Evolutionary conservation across 169 alveolate genomes (phyloP).

Genomic region (Babesia microti): DNA sequence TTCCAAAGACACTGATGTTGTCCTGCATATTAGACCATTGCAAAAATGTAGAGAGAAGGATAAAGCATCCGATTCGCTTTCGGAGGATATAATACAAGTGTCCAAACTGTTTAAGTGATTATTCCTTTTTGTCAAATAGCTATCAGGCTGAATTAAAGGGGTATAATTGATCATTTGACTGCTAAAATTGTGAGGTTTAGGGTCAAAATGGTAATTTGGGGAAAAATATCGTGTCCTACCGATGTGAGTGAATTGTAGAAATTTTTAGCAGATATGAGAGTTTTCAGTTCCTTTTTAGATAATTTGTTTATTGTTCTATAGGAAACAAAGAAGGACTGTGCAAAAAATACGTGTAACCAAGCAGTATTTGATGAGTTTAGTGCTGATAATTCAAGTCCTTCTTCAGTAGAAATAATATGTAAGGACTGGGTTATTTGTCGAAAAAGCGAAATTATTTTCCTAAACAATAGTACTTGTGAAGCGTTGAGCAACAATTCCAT

Average conservation of each 20-base stretch:
- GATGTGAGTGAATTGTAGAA: slow-evolving; percentile 36
- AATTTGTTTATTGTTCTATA: too few species aligned
- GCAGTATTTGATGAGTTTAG: slow-evolving; percentile 38
- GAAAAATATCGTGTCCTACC: slow-evolving; percentile 2
- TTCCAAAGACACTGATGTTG: too few species aligned
- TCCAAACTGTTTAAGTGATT: too few species aligned
- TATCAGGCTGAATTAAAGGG: too few species aligned
- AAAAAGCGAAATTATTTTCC: slow-evolving; percentile 28
- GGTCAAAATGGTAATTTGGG: too few species aligned
- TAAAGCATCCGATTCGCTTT: too few species aligned
- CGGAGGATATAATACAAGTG: too few species aligned
- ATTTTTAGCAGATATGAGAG: slow-evolving; percentile 22
- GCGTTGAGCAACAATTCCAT: slow-evolving; percentile 47
- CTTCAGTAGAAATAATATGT: slow-evolving; percentile 28
- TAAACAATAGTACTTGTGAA: slow-evolving; percentile 20
- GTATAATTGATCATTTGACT: too few species aligned
- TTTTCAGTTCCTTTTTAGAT: not conserved
- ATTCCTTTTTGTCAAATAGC: too few species aligned
- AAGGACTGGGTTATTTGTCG: slow-evolving; percentile 29
- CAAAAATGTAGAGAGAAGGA: too few species aligned
- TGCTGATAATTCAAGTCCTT: slow-evolving; percentile 40
- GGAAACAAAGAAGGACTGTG: slow-evolving; percentile 26
- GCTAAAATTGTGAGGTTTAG: too few species aligned
- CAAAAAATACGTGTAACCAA: slow-evolving; percentile 42
- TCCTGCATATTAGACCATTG: too few species aligned